Evolutionary conservation across 2,329 filamentous ascomycete genomes (phyloP), one percentile per base, ranked within the genome.

Genomic region (Pseudodiploospora longispora): DNA sequence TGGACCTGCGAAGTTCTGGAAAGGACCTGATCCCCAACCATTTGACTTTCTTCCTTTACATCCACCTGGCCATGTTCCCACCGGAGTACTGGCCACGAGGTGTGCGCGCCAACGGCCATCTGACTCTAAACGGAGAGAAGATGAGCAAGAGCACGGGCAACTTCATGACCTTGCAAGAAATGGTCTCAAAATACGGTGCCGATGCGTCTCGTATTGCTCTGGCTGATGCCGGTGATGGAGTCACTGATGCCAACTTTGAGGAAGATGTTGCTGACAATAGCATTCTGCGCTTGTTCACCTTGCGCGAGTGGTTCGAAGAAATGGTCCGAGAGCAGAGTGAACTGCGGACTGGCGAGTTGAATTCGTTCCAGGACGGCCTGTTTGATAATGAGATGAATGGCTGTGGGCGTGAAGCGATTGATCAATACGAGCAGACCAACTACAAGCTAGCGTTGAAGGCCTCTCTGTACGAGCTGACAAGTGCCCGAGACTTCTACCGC

Each of bases 81-180:
- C 78, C 79, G 47, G 80, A 91, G 63, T 94, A 89, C 72, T 96
- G 91, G 89, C 93, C 93, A 8, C 78, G 77, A 41, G 82, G 82
- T 50, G 76, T 97, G 53, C 85, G 93, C 52, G 83, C 86, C 50
- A 98, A 98, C 60, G 93, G 93, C 2, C 91, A 97, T 68, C 70
- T 97, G 58, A 80, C 95, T 65, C 75, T 98, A 52, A 98, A 98
- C 63, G 91, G 91, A 40, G 87, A 95, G 63, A 98, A 98, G 78
- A 98, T 98, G 93, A 85, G 82, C 63, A 98, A 98, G 73, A 91
- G 85, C 43, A 96, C 90, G 0, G 93, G 93, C 50, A 98, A 97
- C 70, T 98, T 98, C 73, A 75, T 98, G 63, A 97, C 93, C 8
- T 74, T 97, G 42, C 78, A 82, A 43, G 87, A 96, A 50, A 78